phyloP scores from a whole-genome alignment of 2,329 filamentous ascomycete species.

The Colletotrichum caudatum region DNA sequence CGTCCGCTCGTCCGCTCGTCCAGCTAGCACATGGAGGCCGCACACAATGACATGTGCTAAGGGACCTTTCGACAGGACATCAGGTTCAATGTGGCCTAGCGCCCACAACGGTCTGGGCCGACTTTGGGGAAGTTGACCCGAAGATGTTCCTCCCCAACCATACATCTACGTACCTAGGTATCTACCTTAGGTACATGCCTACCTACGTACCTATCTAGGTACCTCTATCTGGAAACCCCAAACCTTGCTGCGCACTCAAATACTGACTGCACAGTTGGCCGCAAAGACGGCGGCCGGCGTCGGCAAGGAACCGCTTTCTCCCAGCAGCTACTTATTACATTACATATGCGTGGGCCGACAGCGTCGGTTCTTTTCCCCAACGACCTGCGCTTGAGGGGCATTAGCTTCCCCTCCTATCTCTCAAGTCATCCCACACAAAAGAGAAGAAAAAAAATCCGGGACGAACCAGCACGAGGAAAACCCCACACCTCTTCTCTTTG shows the following conservation, averaged over 20 bases:
- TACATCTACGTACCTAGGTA: background rate
- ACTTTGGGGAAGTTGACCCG: background rate
- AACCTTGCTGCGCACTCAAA: background rate
- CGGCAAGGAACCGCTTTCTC: conserved; percentile 17
- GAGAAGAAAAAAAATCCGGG: conserved; percentile 18
- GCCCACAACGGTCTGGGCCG: conserved; percentile 10
- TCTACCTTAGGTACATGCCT: no score
- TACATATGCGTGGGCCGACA: background rate
- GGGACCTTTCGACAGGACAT: conserved; percentile 18
- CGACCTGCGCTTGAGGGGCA: conserved; percentile 21
- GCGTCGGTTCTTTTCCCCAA: conserved; percentile 23
- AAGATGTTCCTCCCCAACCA: conserved; percentile 4
- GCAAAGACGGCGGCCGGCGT: background rate
- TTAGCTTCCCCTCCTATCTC: conserved; percentile 1
- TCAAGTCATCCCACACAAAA: conserved; percentile 39
- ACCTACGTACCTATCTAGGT: background rate
- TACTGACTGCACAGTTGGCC: background rate
- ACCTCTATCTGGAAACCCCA: background rate
- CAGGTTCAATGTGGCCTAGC: conserved; percentile 3
- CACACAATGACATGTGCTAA: conserved; percentile 36
- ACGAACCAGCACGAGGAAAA: conserved; percentile 24
- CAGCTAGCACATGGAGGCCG: background rate
- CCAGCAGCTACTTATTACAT: background rate
- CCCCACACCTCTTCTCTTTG: conserved; percentile 19
- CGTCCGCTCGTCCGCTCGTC: conserved; percentile 9